Conservation (phyloP, 768 basidiomycete genomes). For the Pleurotus tuoliensis region DNA sequence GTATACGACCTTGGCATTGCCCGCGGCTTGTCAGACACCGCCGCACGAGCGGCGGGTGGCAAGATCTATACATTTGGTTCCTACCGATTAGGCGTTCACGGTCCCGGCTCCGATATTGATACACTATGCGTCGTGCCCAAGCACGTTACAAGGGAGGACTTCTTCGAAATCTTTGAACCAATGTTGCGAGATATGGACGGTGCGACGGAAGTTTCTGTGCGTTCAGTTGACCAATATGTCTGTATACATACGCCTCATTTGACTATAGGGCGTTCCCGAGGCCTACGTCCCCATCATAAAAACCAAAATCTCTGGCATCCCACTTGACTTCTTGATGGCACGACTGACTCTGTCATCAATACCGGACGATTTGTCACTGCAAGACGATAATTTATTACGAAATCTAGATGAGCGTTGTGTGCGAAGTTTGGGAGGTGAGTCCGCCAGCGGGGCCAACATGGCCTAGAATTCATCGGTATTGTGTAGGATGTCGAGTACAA, state of each 20-base stretch:
- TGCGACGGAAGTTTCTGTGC: slow-evolving; percentile 83
- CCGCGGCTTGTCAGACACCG: slow-evolving; percentile 81
- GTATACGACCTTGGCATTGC: slow-evolving; percentile 78
- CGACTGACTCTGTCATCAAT: slow-evolving; percentile 81
- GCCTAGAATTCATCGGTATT: slow-evolving; percentile 10
- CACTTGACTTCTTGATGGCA: slow-evolving; percentile 93
- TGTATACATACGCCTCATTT: slow-evolving; percentile 8
- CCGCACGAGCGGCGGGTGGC: slow-evolving; percentile 87
- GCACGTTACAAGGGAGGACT: slow-evolving; percentile 93
- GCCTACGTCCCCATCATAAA: slow-evolving; percentile 97
- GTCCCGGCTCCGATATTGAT: slow-evolving; percentile 95
- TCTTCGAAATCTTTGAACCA: slow-evolving; percentile 86
- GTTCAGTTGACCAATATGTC: slow-evolving; percentile 23
- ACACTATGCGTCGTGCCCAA: slow-evolving; percentile 97
- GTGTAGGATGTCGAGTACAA: slow-evolving; percentile 85
- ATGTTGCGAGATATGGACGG: slow-evolving; percentile 85
- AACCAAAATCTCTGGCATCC: slow-evolving; percentile 85
- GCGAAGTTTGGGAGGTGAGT: slow-evolving; percentile 84
- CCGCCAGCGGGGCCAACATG: background rate
- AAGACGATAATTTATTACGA: slow-evolving; percentile 87
- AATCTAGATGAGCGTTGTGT: slow-evolving; percentile 95
- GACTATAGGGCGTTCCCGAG: slow-evolving; percentile 83
- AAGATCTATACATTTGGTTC: slow-evolving; percentile 99
- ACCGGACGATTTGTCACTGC: slow-evolving; percentile 86
- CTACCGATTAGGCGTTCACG: slow-evolving; percentile 96